phyloP scores from a whole-genome alignment of 306 rosid species.

The Medicago truncatula region MtrunA17r5.0-ANR NC_053049.1:7419501-7420000 shows the following conservation, averaged over 20 bases:
- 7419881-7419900: slow-evolving; percentile 13
- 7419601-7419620: slow-evolving; percentile 7
- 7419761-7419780: slow-evolving; percentile 11
- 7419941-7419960: neutral
- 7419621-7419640: neutral
- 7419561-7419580: neutral
- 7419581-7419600: slow-evolving; percentile 15
- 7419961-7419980: neutral
- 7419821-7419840: neutral
- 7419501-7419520: slow-evolving; percentile 17
- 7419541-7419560: neutral
- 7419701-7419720: slow-evolving; percentile 18
- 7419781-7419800: neutral
- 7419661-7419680: slow-evolving; percentile 4
- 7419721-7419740: neutral
- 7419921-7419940: slow-evolving; percentile 11
- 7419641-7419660: neutral
- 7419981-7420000: slow-evolving; percentile 9
- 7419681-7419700: slow-evolving; percentile 8
- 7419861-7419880: slow-evolving; percentile 21
- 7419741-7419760: neutral
- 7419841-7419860: neutral
- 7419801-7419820: neutral
- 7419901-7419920: slow-evolving; percentile 9
- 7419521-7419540: slow-evolving; percentile 1